A percentile compares a stretch with the other conserved stretches of the same genome.
These are phyloP conservation scores for Fusarium nanum DNA, from an alignment of 2,329 filamentous ascomycete species.

Conservation along the genomic window DNA sequence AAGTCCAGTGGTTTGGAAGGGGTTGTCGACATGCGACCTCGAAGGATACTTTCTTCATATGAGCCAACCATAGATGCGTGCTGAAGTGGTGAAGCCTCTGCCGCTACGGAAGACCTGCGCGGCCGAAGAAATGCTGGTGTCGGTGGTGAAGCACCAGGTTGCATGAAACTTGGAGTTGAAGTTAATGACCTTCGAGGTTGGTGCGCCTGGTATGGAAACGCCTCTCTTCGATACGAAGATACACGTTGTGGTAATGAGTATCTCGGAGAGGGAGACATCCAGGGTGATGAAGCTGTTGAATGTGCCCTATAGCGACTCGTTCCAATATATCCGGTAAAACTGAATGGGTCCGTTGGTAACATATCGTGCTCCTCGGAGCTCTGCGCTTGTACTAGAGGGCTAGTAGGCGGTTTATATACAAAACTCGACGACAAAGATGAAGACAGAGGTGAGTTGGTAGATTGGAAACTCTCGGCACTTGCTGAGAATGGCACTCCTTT, in stretches of 20 bases:
- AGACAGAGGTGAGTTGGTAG: conserved; percentile 70
- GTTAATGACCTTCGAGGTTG: conserved; percentile 81
- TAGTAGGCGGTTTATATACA: conserved; percentile 87
- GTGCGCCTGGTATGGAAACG: conserved; percentile 78
- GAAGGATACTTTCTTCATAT: conserved; percentile 95
- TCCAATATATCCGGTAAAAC: conserved; percentile 57
- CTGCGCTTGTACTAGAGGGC: conserved; percentile 88
- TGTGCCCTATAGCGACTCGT: conserved; percentile 78
- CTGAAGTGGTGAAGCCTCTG: conserved; percentile 81
- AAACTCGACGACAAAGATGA: conserved; percentile 84
- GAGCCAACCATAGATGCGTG: conserved; percentile 97
- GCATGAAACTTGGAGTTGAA: conserved; percentile 61
- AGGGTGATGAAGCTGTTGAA: conserved; percentile 64
- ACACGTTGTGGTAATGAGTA: conserved; percentile 44
- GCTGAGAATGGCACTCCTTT: conserved; percentile 48
- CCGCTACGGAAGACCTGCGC: conserved; percentile 76
- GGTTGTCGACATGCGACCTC: conserved; percentile 95
- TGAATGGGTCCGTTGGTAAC: conserved; percentile 63
- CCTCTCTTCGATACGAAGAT: conserved; percentile 66
- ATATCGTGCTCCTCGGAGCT: conserved; percentile 80
- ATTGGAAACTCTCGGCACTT: conserved; percentile 54
- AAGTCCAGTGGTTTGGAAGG: conserved; percentile 94
- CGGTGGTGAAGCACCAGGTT: conserved; percentile 59
- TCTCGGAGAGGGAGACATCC: conserved; percentile 55
- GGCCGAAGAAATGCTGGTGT: conserved; percentile 64